Evolutionary conservation across 2,329 filamentous ascomycete genomes (phyloP).

Genomic region (Hymenoscyphus linearis): DNA sequence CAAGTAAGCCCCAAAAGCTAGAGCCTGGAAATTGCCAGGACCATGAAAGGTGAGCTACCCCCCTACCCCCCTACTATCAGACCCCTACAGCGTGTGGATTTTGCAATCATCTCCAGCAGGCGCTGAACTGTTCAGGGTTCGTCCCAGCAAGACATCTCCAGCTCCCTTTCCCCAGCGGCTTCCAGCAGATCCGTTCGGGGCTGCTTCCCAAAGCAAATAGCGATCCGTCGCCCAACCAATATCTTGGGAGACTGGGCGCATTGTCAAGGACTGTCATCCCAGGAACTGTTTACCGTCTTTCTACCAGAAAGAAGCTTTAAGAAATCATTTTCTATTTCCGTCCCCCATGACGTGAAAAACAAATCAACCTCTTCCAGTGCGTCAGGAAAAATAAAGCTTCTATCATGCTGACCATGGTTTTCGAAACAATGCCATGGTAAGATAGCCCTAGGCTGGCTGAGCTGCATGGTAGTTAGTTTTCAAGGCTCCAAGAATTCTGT

Average conservation of each 20-base stretch:
- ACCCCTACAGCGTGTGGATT: not conserved
- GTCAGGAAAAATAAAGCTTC: not conserved
- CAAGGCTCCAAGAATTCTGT: not conserved
- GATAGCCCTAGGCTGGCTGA: not conserved
- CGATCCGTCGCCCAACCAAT: not conserved
- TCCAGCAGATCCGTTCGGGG: slow-evolving; percentile 1
- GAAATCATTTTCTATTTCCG: not conserved
- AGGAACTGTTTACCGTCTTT: not conserved
- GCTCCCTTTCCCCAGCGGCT: not conserved
- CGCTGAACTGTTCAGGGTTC: not conserved
- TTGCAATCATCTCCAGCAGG: not conserved
- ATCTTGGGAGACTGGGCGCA: slow-evolving; percentile 1
- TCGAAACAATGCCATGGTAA: not conserved
- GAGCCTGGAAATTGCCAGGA: not conserved
- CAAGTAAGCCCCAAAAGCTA: not conserved
- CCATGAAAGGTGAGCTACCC: not conserved
- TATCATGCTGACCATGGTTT: not conserved
- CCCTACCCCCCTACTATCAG: not conserved
- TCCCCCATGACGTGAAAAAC: not conserved
- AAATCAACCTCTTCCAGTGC: not conserved
- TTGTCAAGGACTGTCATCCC: slow-evolving; percentile 1
- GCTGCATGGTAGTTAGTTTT: not conserved
- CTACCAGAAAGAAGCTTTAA: not conserved
- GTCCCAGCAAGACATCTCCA: not conserved
- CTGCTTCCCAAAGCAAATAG: not conserved